Conservation (phyloP, 2,329 filamentous ascomycete genomes). For the Phialocephala subalpina region DNA sequence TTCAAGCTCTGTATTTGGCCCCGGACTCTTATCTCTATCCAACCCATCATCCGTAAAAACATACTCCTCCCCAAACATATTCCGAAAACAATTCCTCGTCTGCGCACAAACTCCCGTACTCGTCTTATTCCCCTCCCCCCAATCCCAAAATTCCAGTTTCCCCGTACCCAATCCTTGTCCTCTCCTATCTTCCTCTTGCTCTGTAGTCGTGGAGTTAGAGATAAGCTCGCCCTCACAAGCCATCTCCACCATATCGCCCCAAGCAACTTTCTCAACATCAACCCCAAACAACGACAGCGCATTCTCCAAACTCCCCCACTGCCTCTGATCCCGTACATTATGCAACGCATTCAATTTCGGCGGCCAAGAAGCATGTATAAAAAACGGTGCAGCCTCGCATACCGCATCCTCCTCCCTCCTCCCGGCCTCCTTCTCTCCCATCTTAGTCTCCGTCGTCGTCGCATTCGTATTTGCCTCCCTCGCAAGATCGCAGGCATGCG, state of each 20-base stretch:
- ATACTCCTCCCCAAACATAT: constrained; percentile 30
- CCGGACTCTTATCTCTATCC: too few species aligned
- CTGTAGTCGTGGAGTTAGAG: not conserved
- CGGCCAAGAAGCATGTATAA: constrained; percentile 34
- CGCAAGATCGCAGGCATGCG: constrained; percentile 5
- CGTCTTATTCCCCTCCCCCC: constrained; percentile 28
- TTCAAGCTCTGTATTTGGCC: too few species aligned
- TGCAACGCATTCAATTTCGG: constrained; percentile 32
- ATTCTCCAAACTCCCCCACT: constrained; percentile 29
- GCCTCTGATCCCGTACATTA: constrained; percentile 20
- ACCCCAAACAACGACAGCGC: constrained; percentile 19
- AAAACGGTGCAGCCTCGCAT: constrained; percentile 21
- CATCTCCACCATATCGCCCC: constrained; percentile 35
- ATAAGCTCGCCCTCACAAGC: constrained; percentile 26
- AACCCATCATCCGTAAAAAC: not conserved
- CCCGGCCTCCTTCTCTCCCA: not conserved
- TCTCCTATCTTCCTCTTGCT: not conserved
- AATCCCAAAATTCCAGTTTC: constrained; percentile 25
- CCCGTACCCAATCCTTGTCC: not conserved
- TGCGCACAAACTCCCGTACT: constrained; percentile 27
- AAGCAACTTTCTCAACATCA: constrained; percentile 32
- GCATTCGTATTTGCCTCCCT: not conserved
- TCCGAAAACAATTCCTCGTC: constrained; percentile 21
- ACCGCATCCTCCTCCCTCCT: not conserved
- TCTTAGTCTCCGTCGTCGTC: not conserved